Base-by-base conservation (phyloP, 2,329 filamentous ascomycete species). In the Neonectria hederae region DNA sequence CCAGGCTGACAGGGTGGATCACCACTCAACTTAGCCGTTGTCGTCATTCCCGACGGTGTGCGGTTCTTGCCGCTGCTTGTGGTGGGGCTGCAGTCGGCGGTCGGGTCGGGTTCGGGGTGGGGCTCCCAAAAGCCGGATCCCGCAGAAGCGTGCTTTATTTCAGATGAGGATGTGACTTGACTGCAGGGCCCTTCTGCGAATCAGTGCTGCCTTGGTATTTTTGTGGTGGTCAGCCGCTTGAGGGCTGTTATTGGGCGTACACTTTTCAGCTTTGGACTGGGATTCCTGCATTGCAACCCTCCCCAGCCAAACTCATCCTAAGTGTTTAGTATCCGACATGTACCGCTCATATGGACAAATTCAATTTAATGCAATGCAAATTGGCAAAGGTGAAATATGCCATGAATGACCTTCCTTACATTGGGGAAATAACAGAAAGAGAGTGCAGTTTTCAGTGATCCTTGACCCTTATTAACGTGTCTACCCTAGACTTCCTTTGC, bases 21-120 rank as follows among this genome's bases (percentile, higher is more conserved):
- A 11, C 10, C 28, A 30, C 48, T 55, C 48, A 24, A 38, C 30
- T 51, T 59, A 17, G 4, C 14, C 55, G 38, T 60, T 60, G 43
- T 56, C 58, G 59, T 63, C 63, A 69, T 62, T 61, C 62, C 71
- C 72, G 72, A 70, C 57, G 60, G 59, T 72, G 70, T 59, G 65
- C 65, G 65, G 60, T 62, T 62, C 56, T 60, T 49, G 60, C 72
- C 70, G 72, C 66, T 57, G 72, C 66, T 57, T 63, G 28, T 52
- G 56, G 71, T 72, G 71, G 70, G 56, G 62, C 59, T 63, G 52
- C n/a, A 24, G 40, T 61, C 55, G 54, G 54, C 24, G 30, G 10
- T 32, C 35, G 7, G 40, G 40, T 59, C 32, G 62, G 53, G 51
- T 26, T 70, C 70, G 70, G 59, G 52, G 70, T 67, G 70, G 70